Evolutionary conservation across 805 yeast species (phyloP).

Genomic region (Yarrowia osloensis): DNA sequence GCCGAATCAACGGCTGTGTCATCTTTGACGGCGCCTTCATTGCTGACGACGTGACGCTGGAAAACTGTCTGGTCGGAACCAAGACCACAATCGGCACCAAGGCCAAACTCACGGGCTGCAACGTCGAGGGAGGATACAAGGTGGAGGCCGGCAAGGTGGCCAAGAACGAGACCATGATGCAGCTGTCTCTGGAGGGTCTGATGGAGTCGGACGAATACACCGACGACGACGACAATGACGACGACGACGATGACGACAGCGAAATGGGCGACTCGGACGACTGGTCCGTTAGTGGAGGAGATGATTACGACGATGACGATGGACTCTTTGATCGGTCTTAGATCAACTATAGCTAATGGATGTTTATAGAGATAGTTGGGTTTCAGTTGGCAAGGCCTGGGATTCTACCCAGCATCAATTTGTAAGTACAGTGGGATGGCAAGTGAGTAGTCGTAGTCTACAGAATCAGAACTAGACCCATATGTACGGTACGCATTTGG

Average conservation of each 20-base stretch:
- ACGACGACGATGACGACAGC: conserved; percentile 36
- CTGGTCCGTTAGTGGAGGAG: conserved; percentile 40
- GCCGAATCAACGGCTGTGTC: conserved; percentile 85
- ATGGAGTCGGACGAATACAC: conserved; percentile 38
- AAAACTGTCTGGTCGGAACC: conserved; percentile 84
- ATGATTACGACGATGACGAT: conserved; percentile 49
- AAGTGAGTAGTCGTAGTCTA: no score
- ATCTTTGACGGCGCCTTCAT: conserved; percentile 68
- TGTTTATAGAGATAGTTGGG: neutral
- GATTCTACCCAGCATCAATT: no score
- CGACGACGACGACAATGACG: conserved; percentile 34
- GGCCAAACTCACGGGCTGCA: conserved; percentile 72
- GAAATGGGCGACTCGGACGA: conserved; percentile 35
- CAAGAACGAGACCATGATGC: conserved; percentile 43
- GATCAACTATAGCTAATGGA: neutral
- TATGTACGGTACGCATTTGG: no score
- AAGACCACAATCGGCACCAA: conserved; percentile 64
- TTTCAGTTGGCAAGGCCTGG: no score
- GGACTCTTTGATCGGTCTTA: conserved; percentile 58
- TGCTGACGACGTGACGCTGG: conserved; percentile 70
- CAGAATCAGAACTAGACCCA: no score
- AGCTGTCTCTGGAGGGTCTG: conserved; percentile 43
- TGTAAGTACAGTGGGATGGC: no score
- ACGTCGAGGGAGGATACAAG: conserved; percentile 76
- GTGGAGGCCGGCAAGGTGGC: conserved; percentile 56